These are phyloP conservation scores for Colletotrichum lupini DNA, from an alignment of 2,329 filamentous ascomycete genomes.

Conservation along the genomic window DNA sequence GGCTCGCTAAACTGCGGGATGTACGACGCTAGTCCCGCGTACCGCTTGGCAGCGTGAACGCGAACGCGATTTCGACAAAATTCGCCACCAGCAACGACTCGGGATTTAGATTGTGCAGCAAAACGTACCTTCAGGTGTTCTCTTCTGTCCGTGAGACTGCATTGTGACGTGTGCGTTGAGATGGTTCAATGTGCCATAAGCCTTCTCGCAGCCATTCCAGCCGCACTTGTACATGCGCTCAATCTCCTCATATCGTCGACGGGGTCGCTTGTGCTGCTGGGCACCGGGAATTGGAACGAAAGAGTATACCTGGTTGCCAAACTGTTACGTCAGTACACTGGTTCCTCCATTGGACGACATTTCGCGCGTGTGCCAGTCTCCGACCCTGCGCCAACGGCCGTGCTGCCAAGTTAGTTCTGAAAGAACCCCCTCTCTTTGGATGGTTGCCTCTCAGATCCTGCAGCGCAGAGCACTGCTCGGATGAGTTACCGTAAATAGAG, in stretches of 20 bases:
- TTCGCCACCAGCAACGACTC: background rate
- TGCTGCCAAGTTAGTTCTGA: background rate
- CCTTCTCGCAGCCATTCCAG: slow-evolving; percentile 98
- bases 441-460: background rate
- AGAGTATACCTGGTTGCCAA: slow-evolving; percentile 81
- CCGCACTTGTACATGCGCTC: slow-evolving; percentile 99
- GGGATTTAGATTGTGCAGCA: background rate
- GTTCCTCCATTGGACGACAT: background rate
- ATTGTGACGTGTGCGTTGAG: slow-evolving; percentile 98
- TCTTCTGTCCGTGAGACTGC: slow-evolving; percentile 95
- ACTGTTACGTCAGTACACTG: slow-evolving; percentile 37
- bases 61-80: background rate
- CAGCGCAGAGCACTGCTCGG: background rate
- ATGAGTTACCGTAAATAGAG: background rate
- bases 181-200: slow-evolving; percentile 97
- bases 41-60: background rate
- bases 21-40: background rate
- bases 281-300: slow-evolving; percentile 98
- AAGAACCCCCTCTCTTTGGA: background rate
- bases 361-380: slow-evolving; percentile 5
- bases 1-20: background rate
- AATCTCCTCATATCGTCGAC: slow-evolving; percentile 96
- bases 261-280: slow-evolving; percentile 95
- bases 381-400: background rate
- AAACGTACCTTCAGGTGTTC: slow-evolving; percentile 92